Conservation (phyloP, 495 filamentous ascomycete genomes). For the Aspergillus affinis region DNA sequence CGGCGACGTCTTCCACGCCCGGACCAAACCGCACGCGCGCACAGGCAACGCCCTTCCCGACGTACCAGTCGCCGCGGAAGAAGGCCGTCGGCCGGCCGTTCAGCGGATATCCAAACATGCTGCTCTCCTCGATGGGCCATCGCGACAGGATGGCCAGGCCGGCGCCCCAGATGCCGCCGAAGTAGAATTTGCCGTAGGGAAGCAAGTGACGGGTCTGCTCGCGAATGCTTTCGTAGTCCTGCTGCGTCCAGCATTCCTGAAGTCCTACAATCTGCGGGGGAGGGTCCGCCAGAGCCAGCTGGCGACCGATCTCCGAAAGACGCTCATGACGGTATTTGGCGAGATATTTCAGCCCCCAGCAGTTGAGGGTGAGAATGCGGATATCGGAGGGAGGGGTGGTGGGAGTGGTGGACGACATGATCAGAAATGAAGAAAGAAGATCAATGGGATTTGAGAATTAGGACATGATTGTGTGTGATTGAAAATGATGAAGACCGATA, state of each 20-base stretch:
- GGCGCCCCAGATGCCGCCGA: conserved; percentile 82
- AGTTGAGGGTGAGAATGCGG: conserved; percentile 83
- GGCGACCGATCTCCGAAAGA: conserved; percentile 77
- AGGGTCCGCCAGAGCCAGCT: conserved; percentile 64
- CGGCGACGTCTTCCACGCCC: conserved; percentile 63
- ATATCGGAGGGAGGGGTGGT: conserved; percentile 43
- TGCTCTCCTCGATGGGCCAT: conserved; percentile 95
- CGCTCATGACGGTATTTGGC: conserved; percentile 77
- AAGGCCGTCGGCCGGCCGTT: conserved; percentile 94
- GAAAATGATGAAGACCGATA: neutral
- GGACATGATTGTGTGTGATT: neutral
- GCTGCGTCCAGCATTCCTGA: conserved; percentile 93
- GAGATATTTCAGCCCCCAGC: conserved; percentile 93
- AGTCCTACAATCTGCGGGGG: conserved; percentile 84
- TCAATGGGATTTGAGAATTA: neutral
- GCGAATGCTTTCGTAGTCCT: conserved; percentile 84
- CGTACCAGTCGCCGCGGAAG: conserved; percentile 87
- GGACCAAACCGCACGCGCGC: conserved; percentile 76
- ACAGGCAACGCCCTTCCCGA: conserved; percentile 91
- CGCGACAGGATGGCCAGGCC: conserved; percentile 89
- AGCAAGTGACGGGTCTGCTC: conserved; percentile 70
- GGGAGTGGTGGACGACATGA: conserved; percentile 1
- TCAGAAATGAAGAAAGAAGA: conserved; percentile 14
- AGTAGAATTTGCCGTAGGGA: conserved; percentile 95
- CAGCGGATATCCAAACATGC: conserved; percentile 82